Evolutionary conservation across 441 rosid species (phyloP), one percentile per base, ranked within the genome.

Genomic region (Erodium trifolium): DNA sequence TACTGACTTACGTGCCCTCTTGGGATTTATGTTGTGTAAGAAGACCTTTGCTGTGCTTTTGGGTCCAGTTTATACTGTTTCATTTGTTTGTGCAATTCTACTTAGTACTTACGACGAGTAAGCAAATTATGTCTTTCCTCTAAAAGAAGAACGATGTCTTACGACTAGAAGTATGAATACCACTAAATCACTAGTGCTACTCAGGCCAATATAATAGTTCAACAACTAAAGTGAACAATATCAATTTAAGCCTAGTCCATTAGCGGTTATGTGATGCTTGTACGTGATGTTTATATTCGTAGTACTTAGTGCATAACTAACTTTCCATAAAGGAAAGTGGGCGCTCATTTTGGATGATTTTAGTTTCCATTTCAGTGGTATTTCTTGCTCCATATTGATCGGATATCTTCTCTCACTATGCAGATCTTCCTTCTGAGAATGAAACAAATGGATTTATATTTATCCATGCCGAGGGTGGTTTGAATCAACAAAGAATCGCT

Each of bases 381-480:
- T 75, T 75, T 60, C 63, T 16, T 17, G 17, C 31, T 71, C 41
- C n/a, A 7, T 71, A 71, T 68, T 67, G 10, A 41, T 66, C 70
- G 41, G n/a, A 51, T 31, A 49, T 71, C 23, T 73, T 63, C 57
- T 72, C 29, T 6, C 57, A 66, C 60, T 68, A 71, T 80, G 82
- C 94, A 94, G 99, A 84, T 87, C 81, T 94, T 82, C 94, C 88
- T 78, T 83, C 82, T 0, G 94, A 88, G 83, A 94, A 94, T 82
- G 96, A 90, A 83, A 94, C 97, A 75, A 88, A 77, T 78, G 99
- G 99, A 41, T 94, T 90, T 77, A 87, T 94, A 70, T 94, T 94
- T 79, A 92, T 94, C 72, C 96, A 94, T 79, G 99, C 98, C 4
- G 98, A 94, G 80, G 99, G 99, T 63, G 98, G 99, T 76, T 78